These are phyloP conservation scores for Cladophialophora immunda DNA, from an alignment of 2,329 filamentous ascomycete species.

Conservation along the genomic window DNA sequence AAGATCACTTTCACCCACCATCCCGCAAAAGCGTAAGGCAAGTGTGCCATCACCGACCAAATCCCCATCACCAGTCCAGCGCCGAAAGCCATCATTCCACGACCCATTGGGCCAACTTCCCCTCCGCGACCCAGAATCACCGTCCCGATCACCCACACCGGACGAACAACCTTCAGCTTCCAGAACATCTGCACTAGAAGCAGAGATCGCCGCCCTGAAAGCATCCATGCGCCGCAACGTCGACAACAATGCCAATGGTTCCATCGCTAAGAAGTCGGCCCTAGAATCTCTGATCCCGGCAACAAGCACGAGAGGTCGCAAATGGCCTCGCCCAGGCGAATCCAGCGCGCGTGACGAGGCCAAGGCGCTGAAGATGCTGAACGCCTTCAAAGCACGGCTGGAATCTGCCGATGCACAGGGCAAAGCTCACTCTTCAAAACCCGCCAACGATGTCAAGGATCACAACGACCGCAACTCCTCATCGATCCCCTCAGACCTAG, in stretches of 20 bases:
- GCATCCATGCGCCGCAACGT: conserved; percentile 58
- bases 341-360: conserved; percentile 64
- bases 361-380: conserved; percentile 74
- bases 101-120: conserved; percentile 56
- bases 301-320: conserved; percentile 57
- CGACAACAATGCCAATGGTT: conserved; percentile 44
- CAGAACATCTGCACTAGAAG: conserved; percentile 47
- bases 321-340: conserved; percentile 51
- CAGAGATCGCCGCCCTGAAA: conserved; percentile 56
- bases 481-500: conserved; percentile 3
- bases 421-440: conserved; percentile 27
- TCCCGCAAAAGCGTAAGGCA: conserved; percentile 38
- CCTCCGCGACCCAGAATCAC: conserved; percentile 54
- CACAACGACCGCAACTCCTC: conserved; percentile 6
- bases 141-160: conserved; percentile 44
- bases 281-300: conserved; percentile 59
- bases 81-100: conserved; percentile 49
- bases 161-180: conserved; percentile 43
- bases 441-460: conserved; percentile 31
- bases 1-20: conserved; percentile 46
- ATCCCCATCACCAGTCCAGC: conserved; percentile 40
- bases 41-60: conserved; percentile 24
- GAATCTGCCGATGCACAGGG: conserved; percentile 56
- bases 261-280: conserved; percentile 54
- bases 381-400: conserved; percentile 81